Evolutionary conservation across 257 asterid genomes (phyloP), one percentile per base, ranked within the genome.

Genomic region (Nicotiana otophora): DNA sequence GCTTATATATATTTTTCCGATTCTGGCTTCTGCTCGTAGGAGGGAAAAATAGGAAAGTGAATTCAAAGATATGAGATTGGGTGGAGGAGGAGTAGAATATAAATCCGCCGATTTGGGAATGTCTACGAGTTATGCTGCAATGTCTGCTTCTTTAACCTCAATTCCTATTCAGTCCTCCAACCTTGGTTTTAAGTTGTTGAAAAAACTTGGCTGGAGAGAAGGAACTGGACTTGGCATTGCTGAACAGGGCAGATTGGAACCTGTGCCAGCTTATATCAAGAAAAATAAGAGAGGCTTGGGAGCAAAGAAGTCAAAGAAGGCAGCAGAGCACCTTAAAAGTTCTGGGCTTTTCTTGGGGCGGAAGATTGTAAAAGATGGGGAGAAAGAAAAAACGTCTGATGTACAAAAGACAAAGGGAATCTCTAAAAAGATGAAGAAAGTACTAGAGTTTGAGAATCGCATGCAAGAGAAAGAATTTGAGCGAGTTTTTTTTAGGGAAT

Each of bases 251-350:
- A 33, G 36, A 33, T 33, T 33, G 0, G 36, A 33, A 33, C 36
- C 36, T 30, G 85, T 95, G 74, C 87, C 91, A 87, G 88, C 95
- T 51, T 74, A 86, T 65, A 34, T 88, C 53, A 95, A 92, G 92
- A 95, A 87, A 84, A 92, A 94, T 63, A 95, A 92, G 87, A 90
- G 92, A 82, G 99, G 98, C 28, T 54, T 95, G 85, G 99, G 98
- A 86, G 98, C 98, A 10, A 95, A 92, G n/a, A 90, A 86, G 84
- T 87, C 86, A 76, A 90, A 89, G 81, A 87, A 86, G 84, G 84
- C 30, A 60, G 84, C 64, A 51, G 86, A 86, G 76, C 84, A 87
- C 77, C 67, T 42, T 10, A 61, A 76, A 65, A 31, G 75, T 30
- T 23, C 14, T 83, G 30, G 84, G 78, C 77, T 33, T 62, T 78